Evolutionary conservation across 805 yeast genomes (phyloP).

Genomic region (Barnettozyma pratensis): DNA sequence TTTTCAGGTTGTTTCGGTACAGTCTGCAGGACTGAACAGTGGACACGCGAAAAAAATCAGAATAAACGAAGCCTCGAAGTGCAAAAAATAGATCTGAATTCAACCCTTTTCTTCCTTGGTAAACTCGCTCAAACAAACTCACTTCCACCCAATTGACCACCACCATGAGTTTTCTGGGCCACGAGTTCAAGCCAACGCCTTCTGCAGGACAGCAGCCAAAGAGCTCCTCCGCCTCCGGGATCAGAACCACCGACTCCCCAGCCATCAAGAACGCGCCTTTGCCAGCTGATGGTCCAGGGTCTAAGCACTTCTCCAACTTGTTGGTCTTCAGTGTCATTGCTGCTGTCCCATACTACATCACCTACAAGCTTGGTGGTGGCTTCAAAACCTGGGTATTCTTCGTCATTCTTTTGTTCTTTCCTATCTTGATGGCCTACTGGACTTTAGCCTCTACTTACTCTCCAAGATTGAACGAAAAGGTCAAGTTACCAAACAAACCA

Average conservation of each 20-base stretch:
- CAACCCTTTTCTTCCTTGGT: not conserved
- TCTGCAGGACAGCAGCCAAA: slow-evolving; percentile 38
- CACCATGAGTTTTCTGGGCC: slow-evolving; percentile 24
- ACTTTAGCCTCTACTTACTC: slow-evolving; percentile 68
- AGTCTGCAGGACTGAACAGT: no score
- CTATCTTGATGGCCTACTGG: slow-evolving; percentile 82
- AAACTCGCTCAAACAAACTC: not conserved
- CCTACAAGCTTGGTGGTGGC: slow-evolving; percentile 67
- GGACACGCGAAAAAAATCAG: no score
- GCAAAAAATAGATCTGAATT: not conserved
- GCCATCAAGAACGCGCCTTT: slow-evolving; percentile 80
- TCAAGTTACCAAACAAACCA: slow-evolving; percentile 67
- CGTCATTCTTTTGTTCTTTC: slow-evolving; percentile 48
- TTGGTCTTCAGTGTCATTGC: slow-evolving; percentile 44
- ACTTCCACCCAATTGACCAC: not conserved
- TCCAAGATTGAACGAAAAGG: slow-evolving; percentile 79
- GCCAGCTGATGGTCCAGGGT: slow-evolving; percentile 90
- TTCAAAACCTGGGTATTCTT: slow-evolving; percentile 62
- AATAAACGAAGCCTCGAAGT: not conserved
- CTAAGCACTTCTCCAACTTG: slow-evolving; percentile 66
- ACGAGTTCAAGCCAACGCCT: slow-evolving; percentile 61
- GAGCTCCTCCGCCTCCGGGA: slow-evolving; percentile 42
- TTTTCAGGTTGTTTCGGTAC: no score
- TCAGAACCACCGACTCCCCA: slow-evolving; percentile 42
- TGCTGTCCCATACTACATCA: slow-evolving; percentile 57